Base-by-base conservation (phyloP, 75 land plant genomes). In the Isoetes taiwanensis region DNA sequence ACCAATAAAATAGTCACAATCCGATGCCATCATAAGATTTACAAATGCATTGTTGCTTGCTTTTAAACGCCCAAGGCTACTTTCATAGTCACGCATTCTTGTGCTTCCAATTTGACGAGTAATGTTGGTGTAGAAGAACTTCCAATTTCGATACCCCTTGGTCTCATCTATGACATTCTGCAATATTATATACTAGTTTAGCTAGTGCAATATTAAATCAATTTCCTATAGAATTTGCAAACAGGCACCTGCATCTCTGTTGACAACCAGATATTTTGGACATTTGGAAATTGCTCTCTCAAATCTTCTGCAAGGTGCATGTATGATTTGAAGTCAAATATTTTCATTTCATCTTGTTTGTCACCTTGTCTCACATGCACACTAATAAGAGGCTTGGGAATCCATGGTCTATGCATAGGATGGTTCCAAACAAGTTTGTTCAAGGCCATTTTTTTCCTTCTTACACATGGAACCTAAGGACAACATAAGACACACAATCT, bases 201-300 rank as follows among this genome's bases (percentile, higher is more conserved):
- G n/a, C n/a, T n/a, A n/a, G n/a, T n/a, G n/a, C n/a, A n/a, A n/a
- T n/a, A n/a, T n/a, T n/a, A n/a, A n/a, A n/a, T n/a, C n/a, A n/a
- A n/a, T n/a, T n/a, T n/a, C n/a, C n/a, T n/a, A n/a, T n/a, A n/a
- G n/a, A n/a, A n/a, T n/a, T n/a, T n/a, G n/a, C n/a, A n/a, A n/a
- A n/a, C n/a, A n/a, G n/a, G n/a, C n/a, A 82, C 94, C 94, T 81
- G 85, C 95, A 88, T 88, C 67, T 88, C 95, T 2, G 89, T 84
- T 29, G 95, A 88, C 0, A 88, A 58, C 75, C 75, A 72, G 20
- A 72, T 61, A 40, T 42, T 30, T 17, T 33, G 30, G 8, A 42
- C 48, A 19, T 54, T 28, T 39, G 75, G 75, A 68, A 72, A 72
- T 20, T 6, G 34, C n/a, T 17, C 41, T 1, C 55, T 71, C 32